Evolutionary conservation across 345 rosid species (phyloP).

Genomic region (Populus alba): DNA sequence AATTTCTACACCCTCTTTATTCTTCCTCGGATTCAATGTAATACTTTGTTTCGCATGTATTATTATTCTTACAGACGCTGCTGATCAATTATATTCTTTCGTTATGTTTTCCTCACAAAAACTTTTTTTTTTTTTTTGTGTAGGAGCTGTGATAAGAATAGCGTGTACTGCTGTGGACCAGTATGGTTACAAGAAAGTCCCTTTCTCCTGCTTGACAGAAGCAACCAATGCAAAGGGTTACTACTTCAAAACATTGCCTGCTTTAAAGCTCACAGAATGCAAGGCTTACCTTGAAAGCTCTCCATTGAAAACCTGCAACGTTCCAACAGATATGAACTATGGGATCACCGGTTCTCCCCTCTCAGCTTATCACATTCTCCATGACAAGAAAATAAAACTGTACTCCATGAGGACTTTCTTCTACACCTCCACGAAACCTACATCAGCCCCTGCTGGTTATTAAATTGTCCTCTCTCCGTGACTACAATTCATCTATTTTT

Average conservation of each 20-base stretch:
- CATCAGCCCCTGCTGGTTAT: background rate
- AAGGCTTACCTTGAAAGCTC: slow-evolving; percentile 3
- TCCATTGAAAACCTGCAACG: background rate
- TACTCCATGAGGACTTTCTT: background rate
- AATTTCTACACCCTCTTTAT: background rate
- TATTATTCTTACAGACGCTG: too few relatives aligned
- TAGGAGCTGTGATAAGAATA: slow-evolving; percentile 23
- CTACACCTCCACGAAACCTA: background rate
- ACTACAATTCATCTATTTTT: too few relatives aligned
- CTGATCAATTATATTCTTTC: too few relatives aligned
- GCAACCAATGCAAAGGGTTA: slow-evolving; percentile 24
- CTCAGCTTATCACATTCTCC: background rate
- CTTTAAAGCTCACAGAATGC: background rate
- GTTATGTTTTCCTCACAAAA: background rate
- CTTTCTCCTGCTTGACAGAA: slow-evolving; percentile 4
- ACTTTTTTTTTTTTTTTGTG: background rate
- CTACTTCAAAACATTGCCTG: slow-evolving; percentile 11
- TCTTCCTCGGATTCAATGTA: background rate
- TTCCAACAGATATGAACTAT: background rate
- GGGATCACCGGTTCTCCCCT: slow-evolving; percentile 5
- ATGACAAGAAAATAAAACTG: background rate
- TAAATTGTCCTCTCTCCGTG: too few relatives aligned
- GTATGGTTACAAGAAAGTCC: slow-evolving; percentile 7
- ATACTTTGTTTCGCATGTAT: too few relatives aligned
- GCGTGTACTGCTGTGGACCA: slow-evolving; percentile 7